Conservation (phyloP, 257 asterid species). For the Solanum commersonii region DNA sequence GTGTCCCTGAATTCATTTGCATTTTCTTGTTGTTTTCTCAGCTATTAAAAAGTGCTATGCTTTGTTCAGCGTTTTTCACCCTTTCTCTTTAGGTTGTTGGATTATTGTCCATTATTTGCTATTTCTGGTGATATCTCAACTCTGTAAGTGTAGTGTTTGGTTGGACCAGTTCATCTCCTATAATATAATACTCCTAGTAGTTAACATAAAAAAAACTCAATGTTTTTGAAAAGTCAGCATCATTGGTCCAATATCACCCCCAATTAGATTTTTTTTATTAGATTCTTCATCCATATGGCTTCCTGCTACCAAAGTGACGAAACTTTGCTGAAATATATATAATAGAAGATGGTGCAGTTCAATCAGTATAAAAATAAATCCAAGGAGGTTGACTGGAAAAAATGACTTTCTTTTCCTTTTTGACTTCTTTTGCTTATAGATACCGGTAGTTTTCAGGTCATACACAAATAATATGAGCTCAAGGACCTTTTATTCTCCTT, state of each 20-base stretch:
- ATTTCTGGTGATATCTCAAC: neutral
- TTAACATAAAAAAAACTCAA: neutral
- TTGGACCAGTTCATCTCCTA: neutral
- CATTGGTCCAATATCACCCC: neutral
- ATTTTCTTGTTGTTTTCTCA: neutral
- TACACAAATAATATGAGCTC: neutral
- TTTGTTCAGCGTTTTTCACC: neutral
- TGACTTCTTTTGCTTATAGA: neutral
- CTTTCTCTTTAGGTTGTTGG: neutral
- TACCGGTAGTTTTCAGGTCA: neutral
- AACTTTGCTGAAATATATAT: neutral
- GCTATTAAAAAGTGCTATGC: neutral
- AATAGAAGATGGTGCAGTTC: neutral
- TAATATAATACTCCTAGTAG: neutral
- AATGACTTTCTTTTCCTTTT: neutral
- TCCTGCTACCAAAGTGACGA: neutral
- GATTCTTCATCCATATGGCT: neutral
- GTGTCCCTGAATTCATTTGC: neutral
- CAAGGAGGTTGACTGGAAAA: neutral
- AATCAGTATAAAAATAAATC: neutral
- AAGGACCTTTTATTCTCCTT: neutral
- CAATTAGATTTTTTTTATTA: neutral
- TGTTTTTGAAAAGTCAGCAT: neutral
- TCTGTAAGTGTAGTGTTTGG: neutral
- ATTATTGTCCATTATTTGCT: neutral